Evolutionary conservation across 2,329 filamentous ascomycete genomes (phyloP).

Genomic region (Cyphellophora attinorum): DNA sequence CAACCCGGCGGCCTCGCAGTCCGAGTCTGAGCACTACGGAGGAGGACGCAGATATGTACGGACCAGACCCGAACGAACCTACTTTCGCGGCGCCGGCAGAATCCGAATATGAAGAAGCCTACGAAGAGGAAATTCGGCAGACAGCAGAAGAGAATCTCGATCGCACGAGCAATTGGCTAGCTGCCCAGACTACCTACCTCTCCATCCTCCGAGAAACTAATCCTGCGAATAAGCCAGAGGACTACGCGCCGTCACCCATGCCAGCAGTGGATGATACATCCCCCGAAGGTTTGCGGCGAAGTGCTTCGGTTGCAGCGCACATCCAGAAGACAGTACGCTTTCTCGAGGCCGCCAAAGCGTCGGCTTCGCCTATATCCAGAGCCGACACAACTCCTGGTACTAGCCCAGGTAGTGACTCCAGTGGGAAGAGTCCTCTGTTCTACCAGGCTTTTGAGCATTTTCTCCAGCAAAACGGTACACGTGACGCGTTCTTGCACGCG

Average conservation of each 20-base stretch:
- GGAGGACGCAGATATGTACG: slow-evolving; percentile 17
- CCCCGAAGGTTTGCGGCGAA: background rate
- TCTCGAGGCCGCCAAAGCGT: slow-evolving; percentile 35
- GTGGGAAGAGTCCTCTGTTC: slow-evolving; percentile 54
- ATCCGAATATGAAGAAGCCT: slow-evolving; percentile 64
- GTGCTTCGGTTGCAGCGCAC: slow-evolving; percentile 24
- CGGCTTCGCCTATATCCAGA: slow-evolving; percentile 27
- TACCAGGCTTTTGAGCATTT: slow-evolving; percentile 79
- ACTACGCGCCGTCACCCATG: slow-evolving; percentile 9
- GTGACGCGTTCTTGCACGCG: slow-evolving; percentile 77
- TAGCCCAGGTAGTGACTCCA: slow-evolving; percentile 29
- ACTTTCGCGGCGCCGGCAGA: slow-evolving; percentile 46
- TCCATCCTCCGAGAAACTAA: slow-evolving; percentile 53
- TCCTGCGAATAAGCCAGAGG: slow-evolving; percentile 22
- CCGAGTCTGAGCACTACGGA: slow-evolving; percentile 5
- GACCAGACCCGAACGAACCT: slow-evolving; percentile 8
- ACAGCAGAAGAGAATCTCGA: slow-evolving; percentile 66
- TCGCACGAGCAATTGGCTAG: slow-evolving; percentile 77
- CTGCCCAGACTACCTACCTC: slow-evolving; percentile 70
- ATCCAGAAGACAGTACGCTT: slow-evolving; percentile 71
- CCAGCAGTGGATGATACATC: slow-evolving; percentile 6
- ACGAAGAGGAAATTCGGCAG: slow-evolving; percentile 63
- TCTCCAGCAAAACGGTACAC: slow-evolving; percentile 52
- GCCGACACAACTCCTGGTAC: slow-evolving; percentile 24
- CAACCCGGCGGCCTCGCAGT: too few relatives aligned